phyloP scores from a whole-genome alignment of 1,284 basidiomycete species.

The Fomitopsis schrenkii region DNA sequence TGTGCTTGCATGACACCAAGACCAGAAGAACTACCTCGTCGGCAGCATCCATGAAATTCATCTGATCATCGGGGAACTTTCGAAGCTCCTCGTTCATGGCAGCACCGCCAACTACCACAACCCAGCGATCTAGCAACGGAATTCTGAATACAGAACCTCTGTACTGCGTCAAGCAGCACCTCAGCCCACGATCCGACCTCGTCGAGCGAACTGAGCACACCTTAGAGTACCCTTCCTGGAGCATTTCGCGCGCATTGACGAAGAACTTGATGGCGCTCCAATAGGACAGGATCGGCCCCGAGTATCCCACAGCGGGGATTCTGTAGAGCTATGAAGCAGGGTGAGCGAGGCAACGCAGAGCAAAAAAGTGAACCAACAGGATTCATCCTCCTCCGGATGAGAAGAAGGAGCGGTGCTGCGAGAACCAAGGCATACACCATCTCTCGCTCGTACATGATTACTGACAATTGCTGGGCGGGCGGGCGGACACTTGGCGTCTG shows the following conservation, averaged over 20 bases:
- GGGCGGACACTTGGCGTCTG: neutral
- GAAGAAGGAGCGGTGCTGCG: neutral
- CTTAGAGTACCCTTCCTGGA: conserved; percentile 35
- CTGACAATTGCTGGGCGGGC: neutral
- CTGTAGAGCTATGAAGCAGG: neutral
- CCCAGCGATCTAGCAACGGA: conserved; percentile 27
- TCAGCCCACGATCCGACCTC: neutral
- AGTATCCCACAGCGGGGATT: conserved; percentile 34
- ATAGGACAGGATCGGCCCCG: conserved; percentile 32
- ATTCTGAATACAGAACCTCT: conserved; percentile 29
- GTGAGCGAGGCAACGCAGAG: neutral
- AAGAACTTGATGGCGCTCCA: conserved; percentile 28
- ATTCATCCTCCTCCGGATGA: conserved; percentile 3
- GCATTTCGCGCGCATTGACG: conserved; percentile 28
- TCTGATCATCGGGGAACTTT: conserved; percentile 28
- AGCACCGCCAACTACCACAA: conserved; percentile 27
- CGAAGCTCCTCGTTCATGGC: conserved; percentile 33
- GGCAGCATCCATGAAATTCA: conserved; percentile 23
- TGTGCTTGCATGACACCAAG: conserved; percentile 18
- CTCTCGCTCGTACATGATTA: neutral
- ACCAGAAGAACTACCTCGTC: conserved; percentile 1
- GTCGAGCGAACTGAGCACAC: conserved; percentile 16
- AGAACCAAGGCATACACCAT: neutral
- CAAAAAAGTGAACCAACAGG: neutral
- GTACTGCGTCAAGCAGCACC: conserved; percentile 9